These are phyloP conservation scores for Berkeleyomyces basicola DNA, from an alignment of 2,329 filamentous ascomycete genomes.

Conservation along the genomic window DNA sequence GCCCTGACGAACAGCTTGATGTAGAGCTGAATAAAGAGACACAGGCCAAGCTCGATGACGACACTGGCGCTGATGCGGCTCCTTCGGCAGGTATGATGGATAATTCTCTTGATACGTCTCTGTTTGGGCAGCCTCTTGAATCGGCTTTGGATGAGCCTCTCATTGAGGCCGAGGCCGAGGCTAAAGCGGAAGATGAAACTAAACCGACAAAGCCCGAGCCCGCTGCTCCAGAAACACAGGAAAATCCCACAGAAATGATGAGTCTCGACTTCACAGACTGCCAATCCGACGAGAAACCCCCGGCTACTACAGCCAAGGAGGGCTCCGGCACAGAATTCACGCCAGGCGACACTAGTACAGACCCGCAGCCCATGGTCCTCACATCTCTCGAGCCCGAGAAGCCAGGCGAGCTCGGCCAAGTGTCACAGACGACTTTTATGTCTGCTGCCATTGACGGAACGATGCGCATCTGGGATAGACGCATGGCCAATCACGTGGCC, in stretches of 20 bases:
- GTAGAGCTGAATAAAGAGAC: constrained; percentile 16
- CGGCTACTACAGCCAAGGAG: constrained; percentile 12
- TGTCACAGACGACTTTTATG: constrained; percentile 66
- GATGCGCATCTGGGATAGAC: constrained; percentile 83
- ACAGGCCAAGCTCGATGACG: not conserved
- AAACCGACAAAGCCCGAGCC: not conserved
- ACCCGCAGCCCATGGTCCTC: constrained; percentile 4
- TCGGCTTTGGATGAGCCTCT: constrained; percentile 16
- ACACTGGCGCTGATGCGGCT: not conserved
- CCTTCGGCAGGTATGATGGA: not conserved
- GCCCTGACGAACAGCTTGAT: constrained; percentile 20
- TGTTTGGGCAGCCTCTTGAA: constrained; percentile 16
- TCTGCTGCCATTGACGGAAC: constrained; percentile 77
- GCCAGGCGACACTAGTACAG: not conserved
- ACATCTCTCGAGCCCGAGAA: constrained; percentile 19
- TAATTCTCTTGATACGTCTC: constrained; percentile 21
- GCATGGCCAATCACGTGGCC: constrained; percentile 60
- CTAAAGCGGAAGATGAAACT: not conserved
- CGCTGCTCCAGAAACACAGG: not conserved
- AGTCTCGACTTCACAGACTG: not conserved
- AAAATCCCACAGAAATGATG: not conserved
- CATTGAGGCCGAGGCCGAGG: constrained; percentile 16
- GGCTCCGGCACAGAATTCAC: not conserved
- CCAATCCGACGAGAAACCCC: not conserved
- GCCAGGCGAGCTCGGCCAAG: constrained; percentile 37